Conservation (phyloP, 345 rosid genomes). For the Corymbia maculata region DNA sequence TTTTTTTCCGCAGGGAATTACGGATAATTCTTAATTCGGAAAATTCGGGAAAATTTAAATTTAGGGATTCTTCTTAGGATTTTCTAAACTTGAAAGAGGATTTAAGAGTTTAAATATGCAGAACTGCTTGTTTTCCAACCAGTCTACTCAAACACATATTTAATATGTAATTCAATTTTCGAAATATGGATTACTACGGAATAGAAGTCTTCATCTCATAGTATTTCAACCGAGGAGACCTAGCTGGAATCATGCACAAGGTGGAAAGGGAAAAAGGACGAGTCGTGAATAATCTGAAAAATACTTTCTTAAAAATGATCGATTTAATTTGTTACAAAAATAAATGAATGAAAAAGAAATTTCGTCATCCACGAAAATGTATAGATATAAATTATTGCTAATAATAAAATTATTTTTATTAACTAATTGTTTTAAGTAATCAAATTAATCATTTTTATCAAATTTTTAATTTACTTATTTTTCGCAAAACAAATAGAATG, state of each 20-base stretch:
- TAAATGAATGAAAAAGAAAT: not conserved
- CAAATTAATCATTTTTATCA: not conserved
- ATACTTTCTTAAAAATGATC: fast-evolving
- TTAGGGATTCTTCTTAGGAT: not conserved
- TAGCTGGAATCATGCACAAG: not conserved
- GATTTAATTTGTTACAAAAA: not conserved
- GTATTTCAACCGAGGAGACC: not conserved
- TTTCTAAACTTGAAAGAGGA: not conserved
- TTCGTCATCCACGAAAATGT: fast-evolving
- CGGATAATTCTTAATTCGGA: not conserved
- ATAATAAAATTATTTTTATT: not conserved
- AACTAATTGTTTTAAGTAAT: not conserved
- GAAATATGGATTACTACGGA: not conserved
- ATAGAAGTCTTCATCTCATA: not conserved
- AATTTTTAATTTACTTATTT: not conserved
- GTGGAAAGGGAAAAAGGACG: not conserved
- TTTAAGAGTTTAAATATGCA: no score
- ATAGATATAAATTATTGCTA: not conserved
- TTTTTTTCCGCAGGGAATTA: not conserved
- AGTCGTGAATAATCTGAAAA: fast-evolving
- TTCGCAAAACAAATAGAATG: not conserved
- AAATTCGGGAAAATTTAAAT: not conserved
- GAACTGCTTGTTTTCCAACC: not conserved
- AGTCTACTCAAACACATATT: not conserved
- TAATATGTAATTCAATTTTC: not conserved